Percentiles rank a stretch among this genome's conserved stretches.
Evolutionary conservation across 164 flowering plant species (phyloP).

Genomic region (Taxillus chinensis): DNA sequence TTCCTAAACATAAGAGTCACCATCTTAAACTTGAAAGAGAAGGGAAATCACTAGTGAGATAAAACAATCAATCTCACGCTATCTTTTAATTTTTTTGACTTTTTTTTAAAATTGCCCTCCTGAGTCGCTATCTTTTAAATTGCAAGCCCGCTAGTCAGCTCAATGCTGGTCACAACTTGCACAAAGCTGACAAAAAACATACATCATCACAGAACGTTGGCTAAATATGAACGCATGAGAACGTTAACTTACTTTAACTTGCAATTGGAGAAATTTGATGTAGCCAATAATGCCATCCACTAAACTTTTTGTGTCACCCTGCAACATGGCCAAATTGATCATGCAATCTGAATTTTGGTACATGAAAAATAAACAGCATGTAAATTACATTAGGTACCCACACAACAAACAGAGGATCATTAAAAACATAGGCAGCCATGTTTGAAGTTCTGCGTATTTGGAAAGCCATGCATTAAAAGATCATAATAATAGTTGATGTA

Average conservation of each 20-base stretch:
- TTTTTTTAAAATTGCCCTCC: too few relatives aligned
- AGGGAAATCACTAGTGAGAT: too few relatives aligned
- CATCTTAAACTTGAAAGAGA: too few relatives aligned
- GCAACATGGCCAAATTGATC: conserved; percentile 7
- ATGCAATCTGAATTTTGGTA: background rate
- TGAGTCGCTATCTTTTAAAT: too few relatives aligned
- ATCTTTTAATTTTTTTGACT: too few relatives aligned
- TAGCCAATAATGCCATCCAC: conserved; percentile 43
- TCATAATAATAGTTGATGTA: background rate
- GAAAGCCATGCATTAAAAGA: background rate
- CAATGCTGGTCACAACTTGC: background rate
- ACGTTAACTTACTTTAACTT: conserved; percentile 35
- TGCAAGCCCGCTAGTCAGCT: too few relatives aligned
- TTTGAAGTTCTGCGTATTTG: background rate
- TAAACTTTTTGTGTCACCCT: conserved; percentile 29
- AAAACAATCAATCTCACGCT: too few relatives aligned
- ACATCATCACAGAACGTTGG: background rate
- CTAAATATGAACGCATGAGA: background rate
- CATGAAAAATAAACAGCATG: background rate
- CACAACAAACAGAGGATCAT: background rate
- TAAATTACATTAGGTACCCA: background rate
- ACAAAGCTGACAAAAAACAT: background rate
- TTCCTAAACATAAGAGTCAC: background rate
- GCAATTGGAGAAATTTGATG: conserved; percentile 52
- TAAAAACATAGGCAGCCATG: background rate